A percentile compares a stretch with the other conserved stretches of the same genome.
These are phyloP conservation scores for Tremella fuciformis DNA, from an alignment of 768 basidiomycete genomes.

Conservation along the genomic window DNA sequence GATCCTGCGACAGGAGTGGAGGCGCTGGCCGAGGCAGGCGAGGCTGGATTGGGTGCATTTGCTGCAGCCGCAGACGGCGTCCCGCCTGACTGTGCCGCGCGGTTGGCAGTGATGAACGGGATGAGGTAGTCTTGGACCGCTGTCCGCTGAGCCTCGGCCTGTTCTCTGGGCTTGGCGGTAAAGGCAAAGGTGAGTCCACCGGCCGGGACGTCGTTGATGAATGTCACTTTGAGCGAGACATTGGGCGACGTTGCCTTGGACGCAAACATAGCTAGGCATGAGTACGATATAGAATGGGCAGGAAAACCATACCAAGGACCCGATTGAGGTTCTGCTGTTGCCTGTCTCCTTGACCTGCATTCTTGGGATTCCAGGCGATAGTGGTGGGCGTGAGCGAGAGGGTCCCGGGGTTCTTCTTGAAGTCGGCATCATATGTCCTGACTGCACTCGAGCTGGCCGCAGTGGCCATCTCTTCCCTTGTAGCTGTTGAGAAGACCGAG, in stretches of 20 bases:
- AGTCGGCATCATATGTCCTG: constrained; percentile 20
- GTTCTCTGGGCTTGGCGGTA: constrained; percentile 18
- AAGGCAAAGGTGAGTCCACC: constrained; percentile 49
- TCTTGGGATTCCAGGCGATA: constrained; percentile 40
- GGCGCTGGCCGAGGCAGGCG: constrained; percentile 4
- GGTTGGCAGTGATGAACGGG: constrained; percentile 40
- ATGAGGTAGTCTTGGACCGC: constrained; percentile 46
- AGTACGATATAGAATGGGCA: constrained; percentile 9
- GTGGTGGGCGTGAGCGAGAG: constrained; percentile 30
- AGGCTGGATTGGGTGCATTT: constrained; percentile 9
- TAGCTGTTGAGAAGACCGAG: too few relatives aligned
- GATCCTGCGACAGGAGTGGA: constrained; percentile 9
- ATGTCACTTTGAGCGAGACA: constrained; percentile 47
- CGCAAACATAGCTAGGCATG: constrained; percentile 46
- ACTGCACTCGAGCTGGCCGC: too few relatives aligned
- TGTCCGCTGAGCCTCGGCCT: constrained; percentile 36
- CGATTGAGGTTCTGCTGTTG: constrained; percentile 38
- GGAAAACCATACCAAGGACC: constrained; percentile 31
- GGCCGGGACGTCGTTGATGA: constrained; percentile 44
- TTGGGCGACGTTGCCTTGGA: constrained; percentile 45
- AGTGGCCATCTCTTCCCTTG: too few relatives aligned
- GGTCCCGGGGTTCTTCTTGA: constrained; percentile 38
- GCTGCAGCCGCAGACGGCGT: neutral
- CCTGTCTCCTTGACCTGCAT: constrained; percentile 33
- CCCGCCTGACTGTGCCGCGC: constrained; percentile 21